Percentiles rank a stretch among this genome's conserved stretches.
Evolutionary conservation across 2,329 filamentous ascomycete species (phyloP).

Genomic region (Trichoderma cornu-damae): DNA sequence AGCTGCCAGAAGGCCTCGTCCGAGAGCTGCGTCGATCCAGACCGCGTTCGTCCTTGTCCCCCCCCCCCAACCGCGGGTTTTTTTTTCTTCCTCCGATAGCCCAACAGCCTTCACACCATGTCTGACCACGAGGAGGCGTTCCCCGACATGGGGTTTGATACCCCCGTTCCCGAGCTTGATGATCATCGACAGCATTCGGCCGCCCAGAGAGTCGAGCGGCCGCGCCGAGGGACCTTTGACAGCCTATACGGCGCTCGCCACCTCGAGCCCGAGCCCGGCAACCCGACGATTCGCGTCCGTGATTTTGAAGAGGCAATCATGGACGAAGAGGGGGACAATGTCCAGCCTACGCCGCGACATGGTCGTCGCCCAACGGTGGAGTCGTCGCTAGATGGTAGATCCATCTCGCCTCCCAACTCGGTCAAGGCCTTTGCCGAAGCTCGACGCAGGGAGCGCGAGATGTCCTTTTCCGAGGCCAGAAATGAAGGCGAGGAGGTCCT

Average conservation of each 20-base stretch:
- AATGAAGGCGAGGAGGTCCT: slow-evolving; percentile 45
- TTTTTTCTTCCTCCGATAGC: slow-evolving; percentile 15
- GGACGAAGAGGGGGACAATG: slow-evolving; percentile 62
- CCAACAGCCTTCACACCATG: slow-evolving; percentile 51
- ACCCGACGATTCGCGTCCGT: slow-evolving; percentile 50
- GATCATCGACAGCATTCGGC: slow-evolving; percentile 70
- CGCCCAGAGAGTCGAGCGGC: slow-evolving; percentile 54
- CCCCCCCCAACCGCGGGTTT: slow-evolving; percentile 3
- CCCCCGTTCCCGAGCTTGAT: slow-evolving; percentile 75
- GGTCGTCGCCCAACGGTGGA: slow-evolving; percentile 54
- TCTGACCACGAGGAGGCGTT: slow-evolving; percentile 58
- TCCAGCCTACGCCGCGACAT: slow-evolving; percentile 40
- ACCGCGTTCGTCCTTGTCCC: slow-evolving; percentile 7
- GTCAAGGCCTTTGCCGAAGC: slow-evolving; percentile 95
- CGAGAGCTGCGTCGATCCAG: slow-evolving; percentile 10
- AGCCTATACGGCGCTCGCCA: slow-evolving; percentile 57
- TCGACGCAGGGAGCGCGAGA: slow-evolving; percentile 73
- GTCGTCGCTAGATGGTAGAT: slow-evolving; percentile 56
- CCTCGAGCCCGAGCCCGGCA: slow-evolving; percentile 35
- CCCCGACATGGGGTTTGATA: slow-evolving; percentile 61
- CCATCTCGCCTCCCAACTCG: slow-evolving; percentile 86
- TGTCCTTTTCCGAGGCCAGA: slow-evolving; percentile 49
- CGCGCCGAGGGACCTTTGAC: slow-evolving; percentile 68
- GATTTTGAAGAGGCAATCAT: slow-evolving; percentile 84
- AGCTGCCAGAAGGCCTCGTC: slow-evolving; percentile 26